These are phyloP conservation scores for Pseudogymnoascus sp. DNA, from an alignment of 2,329 filamentous ascomycete genomes.

Conservation along the genomic window DNA sequence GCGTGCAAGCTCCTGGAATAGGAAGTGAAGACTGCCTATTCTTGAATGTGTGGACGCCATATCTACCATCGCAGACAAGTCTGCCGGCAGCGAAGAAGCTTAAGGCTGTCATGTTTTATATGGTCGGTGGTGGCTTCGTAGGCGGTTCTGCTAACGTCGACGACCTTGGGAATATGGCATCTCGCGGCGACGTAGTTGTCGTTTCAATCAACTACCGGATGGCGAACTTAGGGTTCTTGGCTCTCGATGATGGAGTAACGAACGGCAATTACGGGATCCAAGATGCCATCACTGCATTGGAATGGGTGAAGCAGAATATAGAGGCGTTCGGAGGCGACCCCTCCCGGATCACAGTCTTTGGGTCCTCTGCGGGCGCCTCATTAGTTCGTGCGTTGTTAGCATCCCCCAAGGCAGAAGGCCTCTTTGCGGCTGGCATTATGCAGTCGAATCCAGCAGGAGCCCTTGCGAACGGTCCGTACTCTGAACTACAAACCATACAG, in stretches of 20 bases:
- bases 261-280: slow-evolving; percentile 27
- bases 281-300: slow-evolving; percentile 3
- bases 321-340: slow-evolving; percentile 38
- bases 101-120: slow-evolving; percentile 30
- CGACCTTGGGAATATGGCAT: slow-evolving; percentile 24
- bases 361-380: slow-evolving; percentile 43
- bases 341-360: slow-evolving; percentile 38
- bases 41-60: slow-evolving; percentile 33
- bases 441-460: slow-evolving; percentile 20
- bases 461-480: slow-evolving; percentile 13
- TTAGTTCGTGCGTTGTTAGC: slow-evolving; percentile 41
- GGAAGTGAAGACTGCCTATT: slow-evolving; percentile 27
- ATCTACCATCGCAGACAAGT: slow-evolving; percentile 19
- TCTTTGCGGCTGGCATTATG: slow-evolving; percentile 19
- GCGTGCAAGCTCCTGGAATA: slow-evolving; percentile 32
- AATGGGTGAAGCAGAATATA: slow-evolving; percentile 43
- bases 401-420: slow-evolving; percentile 26
- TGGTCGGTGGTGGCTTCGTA: slow-evolving; percentile 28
- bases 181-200: slow-evolving; percentile 24
- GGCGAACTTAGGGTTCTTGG: slow-evolving; percentile 30
- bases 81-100: slow-evolving; percentile 38
- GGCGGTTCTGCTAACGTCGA: slow-evolving; percentile 20
- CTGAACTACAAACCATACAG: not conserved
- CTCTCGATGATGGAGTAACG: slow-evolving; percentile 43
- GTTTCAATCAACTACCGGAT: slow-evolving; percentile 25